Base-by-base conservation (phyloP, 768 basidiomycete genomes). In the Boletus coccyginus region DNA sequence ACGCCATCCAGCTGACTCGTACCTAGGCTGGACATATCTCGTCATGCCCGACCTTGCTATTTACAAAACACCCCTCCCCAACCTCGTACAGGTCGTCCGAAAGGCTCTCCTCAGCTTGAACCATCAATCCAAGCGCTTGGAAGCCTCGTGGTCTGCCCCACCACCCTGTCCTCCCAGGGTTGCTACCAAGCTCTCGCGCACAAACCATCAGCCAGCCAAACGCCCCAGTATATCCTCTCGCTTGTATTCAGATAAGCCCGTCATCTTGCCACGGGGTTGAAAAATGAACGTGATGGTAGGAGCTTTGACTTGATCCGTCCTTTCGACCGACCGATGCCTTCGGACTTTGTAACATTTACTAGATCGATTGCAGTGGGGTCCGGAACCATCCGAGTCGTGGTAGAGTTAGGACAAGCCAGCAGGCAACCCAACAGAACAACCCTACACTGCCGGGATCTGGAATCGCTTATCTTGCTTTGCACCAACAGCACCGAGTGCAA, bases 1-100 rank as follows among this genome's bases (percentile, higher is more conserved):
- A n/a, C 19, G 35, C 29, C n/a, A 16, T 46, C 55, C 63, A 10
- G 59, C 42, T n/a, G n/a, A 12, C 3, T 0, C 5, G 16, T 7
- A 32, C 24, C 5, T 24, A 71, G 71, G 48, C 36, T 71, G 71
- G 70, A 64, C 67, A 38, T 71, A 70, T 48, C 54, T 71, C 19
- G 58, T 69, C 24, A 24, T 59, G 16, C 71, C 71, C 19, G 40
- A 51, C 32, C 57, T 70, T 31, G n/a, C 60, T 47, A 45, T 62
- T 2, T 73, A 69, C 47, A 70, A 39, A 45, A 61, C 52, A 39
- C 66, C 69, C 12, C 54, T 71, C 2, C 59, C 64, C 2, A 58
- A 55, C 21, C 60, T 72, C 36, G 45, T 73, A 16, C 52, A 51
- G 13, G 33, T 50, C n/a, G 56, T 72, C 17, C 67, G 67, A 36